phyloP scores from a whole-genome alignment of 495 filamentous ascomycete genomes.

The Neurospora discreta region DNA sequence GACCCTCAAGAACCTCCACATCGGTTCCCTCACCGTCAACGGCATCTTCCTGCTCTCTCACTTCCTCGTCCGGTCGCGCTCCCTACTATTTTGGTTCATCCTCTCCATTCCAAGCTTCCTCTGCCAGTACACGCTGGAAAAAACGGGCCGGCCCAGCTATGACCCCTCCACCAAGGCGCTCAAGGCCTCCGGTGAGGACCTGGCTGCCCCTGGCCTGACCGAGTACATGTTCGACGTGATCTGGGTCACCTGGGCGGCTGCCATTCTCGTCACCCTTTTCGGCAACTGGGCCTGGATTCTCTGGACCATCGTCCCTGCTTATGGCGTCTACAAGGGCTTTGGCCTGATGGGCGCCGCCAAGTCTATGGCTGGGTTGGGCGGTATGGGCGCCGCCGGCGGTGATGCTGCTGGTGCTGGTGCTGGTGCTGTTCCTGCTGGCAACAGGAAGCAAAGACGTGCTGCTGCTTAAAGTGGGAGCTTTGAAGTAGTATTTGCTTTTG shows the following conservation, averaged over 20 bases:
- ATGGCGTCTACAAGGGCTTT: conserved; percentile 58
- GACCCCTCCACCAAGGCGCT: conserved; percentile 52
- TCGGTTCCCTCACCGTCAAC: conserved; percentile 60
- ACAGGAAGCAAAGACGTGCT: conserved; percentile 39
- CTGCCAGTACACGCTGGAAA: conserved; percentile 77
- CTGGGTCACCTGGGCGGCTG: conserved; percentile 76
- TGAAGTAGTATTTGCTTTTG: background rate
- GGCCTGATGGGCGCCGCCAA: conserved; percentile 53
- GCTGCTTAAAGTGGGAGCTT: conserved; percentile 7
- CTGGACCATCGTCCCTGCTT: conserved; percentile 58
- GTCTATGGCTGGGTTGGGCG: conserved; percentile 47
- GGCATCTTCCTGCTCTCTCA: conserved; percentile 59
- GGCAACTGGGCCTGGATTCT: conserved; percentile 72
- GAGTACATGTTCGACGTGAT: conserved; percentile 97
- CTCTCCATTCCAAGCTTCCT: conserved; percentile 61
- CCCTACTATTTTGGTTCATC: conserved; percentile 58
- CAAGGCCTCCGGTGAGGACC: conserved; percentile 70
- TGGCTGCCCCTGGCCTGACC: conserved; percentile 78
- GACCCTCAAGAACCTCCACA: conserved; percentile 66
- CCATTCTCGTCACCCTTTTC: conserved; percentile 52
- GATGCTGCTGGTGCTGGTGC: conserved; percentile 18
- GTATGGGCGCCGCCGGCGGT: conserved; percentile 18
- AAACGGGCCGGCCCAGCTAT: conserved; percentile 66
- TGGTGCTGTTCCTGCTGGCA: conserved; percentile 22
- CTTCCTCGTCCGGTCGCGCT: conserved; percentile 55